Conservation (phyloP, 2,329 filamentous ascomycete species). For the Sporothrix schenckii region DNA sequence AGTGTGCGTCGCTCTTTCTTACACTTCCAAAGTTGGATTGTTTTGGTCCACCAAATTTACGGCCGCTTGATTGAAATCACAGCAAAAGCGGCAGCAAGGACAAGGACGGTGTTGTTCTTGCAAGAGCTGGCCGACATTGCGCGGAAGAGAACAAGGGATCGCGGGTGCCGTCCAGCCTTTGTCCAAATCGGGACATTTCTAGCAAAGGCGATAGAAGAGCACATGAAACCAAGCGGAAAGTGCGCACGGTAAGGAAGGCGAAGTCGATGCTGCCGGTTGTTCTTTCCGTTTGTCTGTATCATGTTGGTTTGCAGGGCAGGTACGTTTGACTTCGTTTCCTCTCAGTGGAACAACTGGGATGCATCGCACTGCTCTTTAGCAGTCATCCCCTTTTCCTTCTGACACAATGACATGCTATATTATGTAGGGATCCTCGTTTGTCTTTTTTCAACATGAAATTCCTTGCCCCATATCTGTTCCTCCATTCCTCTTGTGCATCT, state of each 20-base stretch:
- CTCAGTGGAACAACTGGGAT: background rate
- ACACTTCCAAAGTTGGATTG: background rate
- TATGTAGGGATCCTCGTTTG: background rate
- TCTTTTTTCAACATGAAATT: background rate
- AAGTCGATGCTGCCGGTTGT: background rate
- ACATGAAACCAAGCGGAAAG: conserved; percentile 21
- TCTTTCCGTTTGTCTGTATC: background rate
- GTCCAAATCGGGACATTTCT: conserved; percentile 15
- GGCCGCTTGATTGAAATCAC: background rate
- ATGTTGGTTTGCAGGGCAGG: background rate
- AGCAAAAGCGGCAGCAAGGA: background rate
- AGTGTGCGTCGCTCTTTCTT: background rate
- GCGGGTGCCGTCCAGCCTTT: background rate
- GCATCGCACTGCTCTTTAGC: background rate
- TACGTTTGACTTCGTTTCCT: background rate
- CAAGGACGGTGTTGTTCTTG: background rate
- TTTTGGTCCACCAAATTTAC: background rate
- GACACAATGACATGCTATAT: background rate
- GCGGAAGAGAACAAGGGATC: background rate
- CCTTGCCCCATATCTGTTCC: background rate
- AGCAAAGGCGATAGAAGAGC: background rate
- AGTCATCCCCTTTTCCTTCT: background rate
- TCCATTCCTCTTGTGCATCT: background rate
- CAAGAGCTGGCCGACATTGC: background rate
- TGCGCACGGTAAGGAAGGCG: background rate